phyloP scores from a whole-genome alignment of 768 basidiomycete genomes.

The Udeniomyces megalosporus region DNA sequence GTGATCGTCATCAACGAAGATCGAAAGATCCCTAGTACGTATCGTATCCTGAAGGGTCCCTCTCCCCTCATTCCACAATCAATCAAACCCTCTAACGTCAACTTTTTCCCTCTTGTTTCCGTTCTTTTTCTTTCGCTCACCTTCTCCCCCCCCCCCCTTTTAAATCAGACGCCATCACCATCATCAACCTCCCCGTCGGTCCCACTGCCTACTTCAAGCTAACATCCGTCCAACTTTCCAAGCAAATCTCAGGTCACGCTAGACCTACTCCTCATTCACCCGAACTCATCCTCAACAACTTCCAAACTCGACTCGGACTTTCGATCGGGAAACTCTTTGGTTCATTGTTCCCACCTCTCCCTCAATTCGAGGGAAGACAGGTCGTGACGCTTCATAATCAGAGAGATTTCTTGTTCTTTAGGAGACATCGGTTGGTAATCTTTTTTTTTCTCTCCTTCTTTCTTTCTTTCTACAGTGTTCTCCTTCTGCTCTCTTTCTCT shows the following conservation, averaged over 20 bases:
- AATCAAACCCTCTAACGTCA: too few relatives aligned
- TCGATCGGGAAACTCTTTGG: constrained; percentile 90
- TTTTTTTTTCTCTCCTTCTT: not conserved
- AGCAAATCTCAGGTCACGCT: constrained; percentile 81
- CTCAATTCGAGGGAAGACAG: constrained; percentile 88
- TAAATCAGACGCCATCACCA: constrained; percentile 87
- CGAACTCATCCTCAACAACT: constrained; percentile 86
- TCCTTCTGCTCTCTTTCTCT: not conserved
- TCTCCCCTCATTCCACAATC: too few relatives aligned
- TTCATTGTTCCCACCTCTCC: constrained; percentile 83
- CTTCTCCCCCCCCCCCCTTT: too few relatives aligned
- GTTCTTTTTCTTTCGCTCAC: not conserved
- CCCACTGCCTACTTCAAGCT: constrained; percentile 94
- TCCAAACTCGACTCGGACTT: constrained; percentile 84
- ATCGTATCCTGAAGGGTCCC: too few relatives aligned
- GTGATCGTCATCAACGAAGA: constrained; percentile 90
- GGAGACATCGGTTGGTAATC: constrained; percentile 63
- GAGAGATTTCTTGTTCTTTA: constrained; percentile 92
- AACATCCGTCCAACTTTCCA: constrained; percentile 67
- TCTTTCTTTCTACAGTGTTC: not conserved
- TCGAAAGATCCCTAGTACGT: constrained; percentile 79
- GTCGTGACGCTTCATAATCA: constrained; percentile 96
- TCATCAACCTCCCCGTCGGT: constrained; percentile 76
- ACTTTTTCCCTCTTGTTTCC: not conserved
- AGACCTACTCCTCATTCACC: constrained; percentile 82